These are phyloP conservation scores for Trichoderma guizhouense DNA, from an alignment of 2,329 filamentous ascomycete genomes.

Conservation along the genomic window DNA sequence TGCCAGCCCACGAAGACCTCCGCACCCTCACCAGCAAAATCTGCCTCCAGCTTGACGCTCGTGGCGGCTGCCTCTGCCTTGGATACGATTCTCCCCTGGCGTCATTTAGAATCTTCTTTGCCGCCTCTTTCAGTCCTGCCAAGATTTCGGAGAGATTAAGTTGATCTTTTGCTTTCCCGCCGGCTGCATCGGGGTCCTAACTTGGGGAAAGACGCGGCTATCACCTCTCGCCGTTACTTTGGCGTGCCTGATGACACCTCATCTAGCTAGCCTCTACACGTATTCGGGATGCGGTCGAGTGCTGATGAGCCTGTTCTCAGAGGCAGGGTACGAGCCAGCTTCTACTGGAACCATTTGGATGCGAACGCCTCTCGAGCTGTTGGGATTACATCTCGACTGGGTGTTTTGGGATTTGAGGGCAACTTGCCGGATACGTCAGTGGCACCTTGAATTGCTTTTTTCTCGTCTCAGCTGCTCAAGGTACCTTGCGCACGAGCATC, in stretches of 20 bases:
- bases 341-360: background rate
- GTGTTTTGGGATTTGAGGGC: background rate
- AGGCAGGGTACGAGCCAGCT: background rate
- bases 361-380: background rate
- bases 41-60: background rate
- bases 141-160: background rate
- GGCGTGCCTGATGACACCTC: background rate
- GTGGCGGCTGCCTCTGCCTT: conserved; percentile 10
- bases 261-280: background rate
- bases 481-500: background rate
- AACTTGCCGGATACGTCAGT: background rate
- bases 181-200: background rate
- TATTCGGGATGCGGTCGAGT: background rate
- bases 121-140: background rate
- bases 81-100: background rate
- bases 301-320: background rate
- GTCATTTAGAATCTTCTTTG: background rate
- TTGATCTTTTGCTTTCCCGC: background rate
- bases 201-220: background rate
- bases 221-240: background rate
- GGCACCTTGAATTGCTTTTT: background rate
- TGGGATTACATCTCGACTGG: background rate
- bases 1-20: background rate
- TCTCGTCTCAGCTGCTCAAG: background rate
- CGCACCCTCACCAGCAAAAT: background rate